phyloP scores from a whole-genome alignment of 2,329 filamentous ascomycete genomes.

The Cryphonectria parasitica region DNA sequence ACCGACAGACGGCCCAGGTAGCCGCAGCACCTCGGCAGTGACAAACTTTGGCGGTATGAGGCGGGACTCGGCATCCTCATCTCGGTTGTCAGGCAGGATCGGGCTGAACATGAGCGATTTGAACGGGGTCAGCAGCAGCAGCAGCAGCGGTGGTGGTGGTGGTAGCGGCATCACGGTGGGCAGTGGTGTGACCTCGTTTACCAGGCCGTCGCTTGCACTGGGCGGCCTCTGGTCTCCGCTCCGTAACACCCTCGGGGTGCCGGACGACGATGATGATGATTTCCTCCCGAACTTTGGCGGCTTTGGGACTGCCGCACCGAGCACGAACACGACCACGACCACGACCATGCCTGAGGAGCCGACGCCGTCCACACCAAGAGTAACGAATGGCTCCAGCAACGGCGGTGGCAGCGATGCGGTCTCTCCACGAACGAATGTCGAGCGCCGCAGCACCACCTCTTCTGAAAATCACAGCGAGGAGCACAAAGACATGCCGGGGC shows the following conservation, averaged over 20 bases:
- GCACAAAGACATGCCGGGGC: constrained; percentile 36
- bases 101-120: constrained; percentile 32
- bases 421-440: constrained; percentile 25
- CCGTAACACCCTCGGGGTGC: constrained; percentile 34
- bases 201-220: constrained; percentile 24
- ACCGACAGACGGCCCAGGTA: constrained; percentile 37
- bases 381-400: not conserved
- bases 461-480: constrained; percentile 33
- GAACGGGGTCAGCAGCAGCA: constrained; percentile 17
- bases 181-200: constrained; percentile 43
- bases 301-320: constrained; percentile 32
- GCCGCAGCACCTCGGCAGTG: constrained; percentile 51
- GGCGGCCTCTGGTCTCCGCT: constrained; percentile 51
- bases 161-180: constrained; percentile 45
- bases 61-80: constrained; percentile 34
- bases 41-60: constrained; percentile 44
- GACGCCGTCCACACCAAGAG: constrained; percentile 20
- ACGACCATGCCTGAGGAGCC: constrained; percentile 28
- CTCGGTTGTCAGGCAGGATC: constrained; percentile 22
- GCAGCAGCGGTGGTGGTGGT: not conserved
- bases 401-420: constrained; percentile 12
- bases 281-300: constrained; percentile 56
- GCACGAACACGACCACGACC: constrained; percentile 35
- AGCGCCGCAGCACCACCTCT: constrained; percentile 28
- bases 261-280: constrained; percentile 55